Base-by-base conservation (phyloP, 495 filamentous ascomycete genomes). In the Aspergillus nidulans region DNA sequence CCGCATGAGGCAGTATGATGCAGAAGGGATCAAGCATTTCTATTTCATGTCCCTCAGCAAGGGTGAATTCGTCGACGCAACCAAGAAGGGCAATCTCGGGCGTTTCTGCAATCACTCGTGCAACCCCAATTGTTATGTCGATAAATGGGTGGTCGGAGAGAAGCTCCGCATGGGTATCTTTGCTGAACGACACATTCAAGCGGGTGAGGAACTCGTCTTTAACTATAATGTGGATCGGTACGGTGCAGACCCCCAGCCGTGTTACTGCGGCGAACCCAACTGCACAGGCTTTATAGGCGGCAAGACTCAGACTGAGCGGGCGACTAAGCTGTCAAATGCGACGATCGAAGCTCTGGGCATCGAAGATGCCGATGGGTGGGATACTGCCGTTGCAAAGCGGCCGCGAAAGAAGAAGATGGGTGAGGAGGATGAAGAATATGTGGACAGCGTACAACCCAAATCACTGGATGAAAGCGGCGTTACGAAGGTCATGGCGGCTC, bases 201-300 rank as follows among this genome's bases (percentile, higher is more conserved):
- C 87, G 1, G 95, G 94, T 38, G 94, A 99, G 69, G 94, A 99
- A 68, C 77, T 99, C 28, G 91, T 96, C n/a, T 99, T 99, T 78
- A 96, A 99, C 76, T 99, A 99, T 80, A 99, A 99, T 60, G 94
- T 99, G 50, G 94, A 99, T 67, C 85, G 94, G 55, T 99, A 99
- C 63, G 94, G 94, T 54, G 92, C 94, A 28, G 90, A 97, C 62
- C 92, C 94, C 46, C 92, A 97, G 70, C 89, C 88, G 10, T 99
- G 94, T 70, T 97, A 97, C 67, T 99, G 94, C 71, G 91, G 85
- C 53, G 94, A 99, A 69, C 77, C 86, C 6, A 97, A 97, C 67
- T 99, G 94, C 72, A 87, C 89, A 13, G 94, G 94, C 40, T 97
- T 90, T 71, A 97, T 99, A 57, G 94, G 94, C 56, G 94, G 94